phyloP scores from a whole-genome alignment of 257 asterid genomes.

The Nicotiana obtusifolia region DNA sequence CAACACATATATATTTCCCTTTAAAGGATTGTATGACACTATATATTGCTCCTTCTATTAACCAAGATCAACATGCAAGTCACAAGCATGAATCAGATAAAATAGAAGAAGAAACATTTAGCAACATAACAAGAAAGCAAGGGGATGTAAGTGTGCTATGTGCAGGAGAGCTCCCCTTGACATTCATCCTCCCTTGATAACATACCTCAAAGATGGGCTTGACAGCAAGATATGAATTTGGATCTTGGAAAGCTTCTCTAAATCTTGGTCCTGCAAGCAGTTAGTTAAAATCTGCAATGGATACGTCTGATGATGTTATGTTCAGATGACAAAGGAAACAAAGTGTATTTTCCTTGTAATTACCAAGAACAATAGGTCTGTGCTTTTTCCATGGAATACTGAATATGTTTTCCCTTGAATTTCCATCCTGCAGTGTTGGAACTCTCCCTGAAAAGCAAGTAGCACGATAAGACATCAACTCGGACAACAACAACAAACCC shows the following conservation, averaged over 20 bases:
- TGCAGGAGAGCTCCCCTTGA: neutral
- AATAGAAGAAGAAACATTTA: neutral
- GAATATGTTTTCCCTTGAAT: conserved; percentile 68
- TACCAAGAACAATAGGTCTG: conserved; percentile 92
- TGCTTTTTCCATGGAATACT: conserved; percentile 74
- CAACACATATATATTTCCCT: conserved; percentile 75
- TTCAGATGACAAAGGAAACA: conserved; percentile 6
- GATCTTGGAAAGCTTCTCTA: conserved; percentile 95
- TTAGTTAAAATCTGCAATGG: conserved; percentile 8
- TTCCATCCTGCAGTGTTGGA: conserved; percentile 91
- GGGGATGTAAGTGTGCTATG: neutral
- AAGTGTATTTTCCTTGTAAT: conserved; percentile 5
- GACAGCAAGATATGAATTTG: conserved; percentile 67
- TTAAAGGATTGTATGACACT: conserved; percentile 77
- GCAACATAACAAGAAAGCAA: conserved; percentile 1
- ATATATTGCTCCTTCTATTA: conserved; percentile 79
- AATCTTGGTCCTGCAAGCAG: conserved; percentile 76
- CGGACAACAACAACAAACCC: neutral
- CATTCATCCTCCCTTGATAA: conserved; percentile 9
- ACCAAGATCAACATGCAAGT: conserved; percentile 13
- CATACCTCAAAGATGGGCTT: conserved; percentile 92
- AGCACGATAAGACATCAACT: conserved; percentile 13
- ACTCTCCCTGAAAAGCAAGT: conserved; percentile 66
- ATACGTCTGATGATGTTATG: conserved; percentile 7
- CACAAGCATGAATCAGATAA: neutral